Evolutionary conservation across 306 rosid genomes (phyloP).

Genomic region (Malus sylvestris): DNA sequence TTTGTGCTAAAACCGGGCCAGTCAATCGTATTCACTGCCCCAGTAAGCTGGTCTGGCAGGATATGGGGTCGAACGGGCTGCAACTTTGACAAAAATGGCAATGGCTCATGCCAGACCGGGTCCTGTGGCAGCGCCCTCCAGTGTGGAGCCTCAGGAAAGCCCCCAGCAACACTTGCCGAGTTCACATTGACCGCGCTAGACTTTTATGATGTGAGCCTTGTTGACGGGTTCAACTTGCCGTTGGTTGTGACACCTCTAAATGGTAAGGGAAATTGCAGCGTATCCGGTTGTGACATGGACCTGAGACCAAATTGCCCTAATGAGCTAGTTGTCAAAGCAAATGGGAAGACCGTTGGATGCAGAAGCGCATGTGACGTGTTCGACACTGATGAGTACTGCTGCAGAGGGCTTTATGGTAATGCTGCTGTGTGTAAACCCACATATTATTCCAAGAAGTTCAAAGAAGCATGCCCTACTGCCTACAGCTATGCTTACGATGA

Average conservation of each 20-base stretch:
- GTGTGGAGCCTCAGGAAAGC: conserved; percentile 53
- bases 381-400: conserved; percentile 73
- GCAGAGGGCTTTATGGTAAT: conserved; percentile 67
- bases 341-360: conserved; percentile 59
- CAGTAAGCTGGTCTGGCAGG: conserved; percentile 70
- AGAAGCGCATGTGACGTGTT: conserved; percentile 91
- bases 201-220: conserved; percentile 84
- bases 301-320: conserved; percentile 44
- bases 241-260: conserved; percentile 39
- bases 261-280: conserved; percentile 65
- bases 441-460: conserved; percentile 69
- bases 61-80: conserved; percentile 94
- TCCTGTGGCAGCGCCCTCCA: conserved; percentile 52
- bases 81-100: conserved; percentile 59
- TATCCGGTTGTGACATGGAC: conserved; percentile 67
- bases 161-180: conserved; percentile 82
- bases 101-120: conserved; percentile 60
- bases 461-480: conserved; percentile 70
- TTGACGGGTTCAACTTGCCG: conserved; percentile 84
- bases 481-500: conserved; percentile 94
- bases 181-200: conserved; percentile 55
- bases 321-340: conserved; percentile 39
- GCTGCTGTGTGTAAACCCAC: conserved; percentile 58
- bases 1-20: conserved; percentile 58
- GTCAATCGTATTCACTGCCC: conserved; percentile 49